phyloP scores from a whole-genome alignment of 2,329 filamentous ascomycete genomes.

The Alternaria incomplexa region DNA sequence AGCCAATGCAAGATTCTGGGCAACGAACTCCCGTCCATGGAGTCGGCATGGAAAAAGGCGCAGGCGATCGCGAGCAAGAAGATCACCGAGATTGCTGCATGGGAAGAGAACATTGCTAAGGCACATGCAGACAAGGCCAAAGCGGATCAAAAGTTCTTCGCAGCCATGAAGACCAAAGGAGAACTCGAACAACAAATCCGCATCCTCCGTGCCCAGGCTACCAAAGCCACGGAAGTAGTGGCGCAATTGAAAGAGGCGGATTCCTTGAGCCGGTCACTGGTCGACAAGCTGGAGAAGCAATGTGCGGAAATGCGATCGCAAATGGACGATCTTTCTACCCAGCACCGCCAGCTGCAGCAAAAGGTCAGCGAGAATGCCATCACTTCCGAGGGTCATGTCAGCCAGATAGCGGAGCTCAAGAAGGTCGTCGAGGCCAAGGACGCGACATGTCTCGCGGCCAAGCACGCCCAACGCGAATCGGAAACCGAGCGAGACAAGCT shows the following conservation, averaged over 20 bases:
- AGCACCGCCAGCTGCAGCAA: conserved; percentile 77
- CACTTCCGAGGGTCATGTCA: conserved; percentile 72
- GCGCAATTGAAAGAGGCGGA: conserved; percentile 92
- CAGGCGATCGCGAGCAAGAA: conserved; percentile 86
- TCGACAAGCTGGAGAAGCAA: conserved; percentile 90
- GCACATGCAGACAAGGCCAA: conserved; percentile 90
- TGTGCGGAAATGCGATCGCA: conserved; percentile 80
- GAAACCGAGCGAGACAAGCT: conserved; percentile 79
- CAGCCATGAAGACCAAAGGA: conserved; percentile 92
- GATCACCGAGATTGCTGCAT: conserved; percentile 73
- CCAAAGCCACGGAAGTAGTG: conserved; percentile 92
- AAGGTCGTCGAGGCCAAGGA: conserved; percentile 79
- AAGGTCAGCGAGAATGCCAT: conserved; percentile 73
- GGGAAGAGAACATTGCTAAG: conserved; percentile 79
- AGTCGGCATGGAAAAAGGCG: conserved; percentile 88
- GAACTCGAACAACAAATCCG: conserved; percentile 81
- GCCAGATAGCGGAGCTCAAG: conserved; percentile 78
- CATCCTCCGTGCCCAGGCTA: conserved; percentile 79
- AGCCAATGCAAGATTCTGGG: conserved; percentile 84
- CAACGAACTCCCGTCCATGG: conserved; percentile 86
- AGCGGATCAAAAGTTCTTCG: conserved; percentile 97
- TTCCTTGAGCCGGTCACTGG: conserved; percentile 73
- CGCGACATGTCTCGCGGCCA: conserved; percentile 67
- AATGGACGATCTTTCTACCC: conserved; percentile 71
- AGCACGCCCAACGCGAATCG: conserved; percentile 64